phyloP scores from a whole-genome alignment of 1,284 basidiomycete species.

The Takashimella tepidaria region DNA sequence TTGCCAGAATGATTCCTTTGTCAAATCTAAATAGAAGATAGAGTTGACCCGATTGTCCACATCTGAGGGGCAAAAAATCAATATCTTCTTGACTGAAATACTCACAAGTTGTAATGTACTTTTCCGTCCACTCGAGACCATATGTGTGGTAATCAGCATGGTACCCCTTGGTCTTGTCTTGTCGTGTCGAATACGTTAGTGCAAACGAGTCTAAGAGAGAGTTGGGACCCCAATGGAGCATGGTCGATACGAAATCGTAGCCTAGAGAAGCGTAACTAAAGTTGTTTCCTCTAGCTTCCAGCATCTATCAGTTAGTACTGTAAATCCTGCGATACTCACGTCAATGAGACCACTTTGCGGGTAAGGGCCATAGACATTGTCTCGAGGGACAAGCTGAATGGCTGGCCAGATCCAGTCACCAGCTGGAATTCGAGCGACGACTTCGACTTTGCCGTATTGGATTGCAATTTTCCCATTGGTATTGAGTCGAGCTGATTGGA shows the following conservation, averaged over 20 bases:
- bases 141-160: constrained; percentile 69
- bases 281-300: constrained; percentile 70
- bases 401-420: constrained; percentile 73
- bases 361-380: constrained; percentile 75
- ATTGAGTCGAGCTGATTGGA: constrained; percentile 67
- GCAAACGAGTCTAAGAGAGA: constrained; percentile 64
- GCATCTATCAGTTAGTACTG: constrained; percentile 52
- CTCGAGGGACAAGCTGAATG: constrained; percentile 81
- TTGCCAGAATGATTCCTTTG: constrained; percentile 65
- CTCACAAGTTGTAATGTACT: constrained; percentile 59
- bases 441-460: constrained; percentile 70
- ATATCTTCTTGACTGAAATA: background rate
- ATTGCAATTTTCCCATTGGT: constrained; percentile 65
- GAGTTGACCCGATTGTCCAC: constrained; percentile 65
- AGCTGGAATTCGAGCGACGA: constrained; percentile 67
- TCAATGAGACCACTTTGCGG: constrained; percentile 67
- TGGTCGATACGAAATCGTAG: constrained; percentile 65
- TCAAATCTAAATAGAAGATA: constrained; percentile 59
- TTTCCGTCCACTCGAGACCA: constrained; percentile 72
- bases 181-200: constrained; percentile 61
- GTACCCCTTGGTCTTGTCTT: constrained; percentile 58
- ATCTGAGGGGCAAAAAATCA: too few relatives aligned
- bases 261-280: constrained; percentile 63
- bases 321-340: constrained; percentile 44
- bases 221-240: constrained; percentile 77